Evolutionary conservation across 2,329 filamentous ascomycete species (phyloP).

Genomic region (Lachnellula hyalina): DNA sequence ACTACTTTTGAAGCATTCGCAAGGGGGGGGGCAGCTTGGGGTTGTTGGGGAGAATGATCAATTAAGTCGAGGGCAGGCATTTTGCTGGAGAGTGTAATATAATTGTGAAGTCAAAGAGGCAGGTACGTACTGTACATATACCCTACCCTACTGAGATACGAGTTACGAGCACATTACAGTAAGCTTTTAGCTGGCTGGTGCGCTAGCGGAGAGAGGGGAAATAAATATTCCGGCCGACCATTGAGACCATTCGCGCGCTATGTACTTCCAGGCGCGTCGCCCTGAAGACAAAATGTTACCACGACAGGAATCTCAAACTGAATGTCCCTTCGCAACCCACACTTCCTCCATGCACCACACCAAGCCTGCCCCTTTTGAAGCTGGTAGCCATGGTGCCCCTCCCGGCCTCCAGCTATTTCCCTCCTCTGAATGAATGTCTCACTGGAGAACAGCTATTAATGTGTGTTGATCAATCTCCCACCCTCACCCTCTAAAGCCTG

Average conservation of each 20-base stretch:
- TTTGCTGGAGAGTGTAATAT: conserved; percentile 9
- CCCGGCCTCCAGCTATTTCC: conserved; percentile 69
- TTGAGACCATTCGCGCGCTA: background rate
- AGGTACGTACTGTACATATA: too few relatives aligned
- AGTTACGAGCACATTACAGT: too few relatives aligned
- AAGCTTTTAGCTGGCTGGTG: too few relatives aligned
- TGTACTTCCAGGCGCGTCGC: background rate
- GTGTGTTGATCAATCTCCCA: conserved; percentile 40
- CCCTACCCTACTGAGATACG: too few relatives aligned
- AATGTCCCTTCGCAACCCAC: background rate
- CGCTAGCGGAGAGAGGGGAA: too few relatives aligned
- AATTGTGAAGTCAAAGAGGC: background rate
- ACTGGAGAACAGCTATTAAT: conserved; percentile 74
- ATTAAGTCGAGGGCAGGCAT: conserved; percentile 48
- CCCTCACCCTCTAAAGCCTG: background rate
- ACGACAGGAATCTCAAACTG: background rate
- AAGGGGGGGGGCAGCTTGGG: conserved; percentile 66
- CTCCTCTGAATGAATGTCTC: conserved; percentile 79
- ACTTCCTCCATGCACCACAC: conserved; percentile 26
- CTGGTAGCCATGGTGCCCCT: conserved; percentile 61
- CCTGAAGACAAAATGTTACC: conserved; percentile 15
- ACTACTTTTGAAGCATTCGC: conserved; percentile 83
- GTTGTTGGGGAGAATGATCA: conserved; percentile 85
- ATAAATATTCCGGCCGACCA: background rate
- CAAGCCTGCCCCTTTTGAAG: conserved; percentile 37